These are phyloP conservation scores for Parathielavia appendiculata DNA, from an alignment of 495 filamentous ascomycete genomes.

Conservation along the genomic window DNA sequence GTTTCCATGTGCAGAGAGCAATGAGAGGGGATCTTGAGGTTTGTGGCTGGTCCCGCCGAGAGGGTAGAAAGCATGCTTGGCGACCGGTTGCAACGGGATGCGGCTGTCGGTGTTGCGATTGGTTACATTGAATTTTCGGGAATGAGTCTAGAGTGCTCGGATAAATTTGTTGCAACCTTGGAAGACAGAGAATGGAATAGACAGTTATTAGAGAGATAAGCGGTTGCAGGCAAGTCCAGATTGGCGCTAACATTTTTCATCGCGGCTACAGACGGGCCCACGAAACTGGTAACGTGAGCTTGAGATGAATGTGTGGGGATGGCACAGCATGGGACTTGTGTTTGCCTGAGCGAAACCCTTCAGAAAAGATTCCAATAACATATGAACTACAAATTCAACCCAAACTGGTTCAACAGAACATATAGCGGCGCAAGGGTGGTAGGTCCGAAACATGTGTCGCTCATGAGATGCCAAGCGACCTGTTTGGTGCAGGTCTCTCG, in stretches of 20 bases:
- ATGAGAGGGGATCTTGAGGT: background rate
- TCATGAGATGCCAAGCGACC: slow-evolving; percentile 11
- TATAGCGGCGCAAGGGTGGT: background rate
- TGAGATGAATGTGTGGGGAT: no score
- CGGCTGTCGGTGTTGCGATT: background rate
- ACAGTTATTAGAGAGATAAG: background rate
- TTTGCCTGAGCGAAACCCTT: no score
- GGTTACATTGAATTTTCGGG: background rate
- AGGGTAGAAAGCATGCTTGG: background rate
- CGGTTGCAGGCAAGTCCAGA: background rate
- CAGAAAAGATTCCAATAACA: slow-evolving; percentile 1
- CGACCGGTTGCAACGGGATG: background rate
- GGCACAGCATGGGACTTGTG: no score
- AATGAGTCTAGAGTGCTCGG: background rate
- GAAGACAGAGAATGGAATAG: background rate
- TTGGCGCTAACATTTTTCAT: background rate
- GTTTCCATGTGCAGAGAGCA: background rate
- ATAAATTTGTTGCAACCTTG: background rate
- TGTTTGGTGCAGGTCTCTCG: slow-evolving; percentile 1
- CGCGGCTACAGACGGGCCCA: background rate
- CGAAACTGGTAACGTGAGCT: background rate
- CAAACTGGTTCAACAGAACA: background rate
- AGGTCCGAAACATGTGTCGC: slow-evolving; percentile 8
- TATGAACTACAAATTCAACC: background rate
- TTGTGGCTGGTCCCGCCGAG: background rate